Evolutionary conservation across 352 stramenopile species (phyloP), one percentile per base, ranked within the genome.

Genomic region (Hyaloperonospora brassicae): DNA sequence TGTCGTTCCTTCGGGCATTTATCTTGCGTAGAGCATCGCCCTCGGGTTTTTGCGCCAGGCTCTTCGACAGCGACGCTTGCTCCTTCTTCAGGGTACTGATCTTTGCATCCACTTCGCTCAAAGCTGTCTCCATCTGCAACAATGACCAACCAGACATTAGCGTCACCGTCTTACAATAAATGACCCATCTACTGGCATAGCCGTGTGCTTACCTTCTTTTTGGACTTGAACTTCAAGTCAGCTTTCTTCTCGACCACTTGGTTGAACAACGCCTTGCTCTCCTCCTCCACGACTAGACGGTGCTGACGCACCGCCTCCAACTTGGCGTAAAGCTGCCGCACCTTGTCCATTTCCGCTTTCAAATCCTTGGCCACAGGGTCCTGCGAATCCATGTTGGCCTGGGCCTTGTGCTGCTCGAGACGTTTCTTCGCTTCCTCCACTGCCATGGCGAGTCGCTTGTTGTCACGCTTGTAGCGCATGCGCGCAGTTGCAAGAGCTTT

Each of bases 251-350:
- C 81, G 30, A 93, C 84, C 42, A 93, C 84, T 68, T 87, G 75
- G 56, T 87, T 93, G 72, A 89, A 93, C 66, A 93, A 72, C 57
- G 83, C 78, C 65, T 93, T 93, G 72, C 84, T 90, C 57, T 93
- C 84, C 56, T 93, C 84, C 63, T 93, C 84, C 22, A 93, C 69
- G 12, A 84, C 84, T 13, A 93, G 70, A 57, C 84, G 84, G 58
- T 93, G 84, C 59, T 93, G 79, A 17, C 83, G 81, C 51, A 93
- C 81, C 12, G 84, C 79, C 41, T 93, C 84, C 25, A 93, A 64
- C 57, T 93, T 93, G 14, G 81, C 72, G 59, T 93, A 81, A 21
- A 93, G 55, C 48, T 90, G 73, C 6, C 79, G 82, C 44, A 93
- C 75, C 48, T 88, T 90, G 12, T 93, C 84, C 73, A 93, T 89